A percentile compares a stretch with the other conserved stretches of the same genome.
Conservation (phyloP, 2,329 filamentous ascomycete genomes). For the Arthrobotrys entomopaga region DNA sequence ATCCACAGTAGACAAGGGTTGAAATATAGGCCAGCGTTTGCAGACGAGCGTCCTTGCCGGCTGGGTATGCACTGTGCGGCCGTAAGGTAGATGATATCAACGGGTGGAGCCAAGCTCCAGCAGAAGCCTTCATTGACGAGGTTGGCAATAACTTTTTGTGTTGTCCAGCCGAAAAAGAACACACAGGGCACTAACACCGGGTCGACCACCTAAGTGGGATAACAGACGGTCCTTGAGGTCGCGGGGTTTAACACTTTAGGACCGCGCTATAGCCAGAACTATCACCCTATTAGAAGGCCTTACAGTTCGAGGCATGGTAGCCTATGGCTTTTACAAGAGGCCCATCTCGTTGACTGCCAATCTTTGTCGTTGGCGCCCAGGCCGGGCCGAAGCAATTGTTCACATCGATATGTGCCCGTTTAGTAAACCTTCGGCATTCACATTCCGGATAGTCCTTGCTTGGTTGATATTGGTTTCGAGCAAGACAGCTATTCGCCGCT, state of each 20-base stretch:
- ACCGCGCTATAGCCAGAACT: not conserved
- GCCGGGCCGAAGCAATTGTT: not conserved
- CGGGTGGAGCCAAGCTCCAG: not conserved
- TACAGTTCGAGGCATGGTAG: not conserved
- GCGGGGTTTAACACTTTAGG: not conserved
- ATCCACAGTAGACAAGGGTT: conserved; percentile 1
- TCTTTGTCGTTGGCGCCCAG: not conserved
- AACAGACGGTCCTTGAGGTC: conserved; percentile 1
- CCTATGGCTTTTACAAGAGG: not conserved
- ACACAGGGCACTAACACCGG: conserved; percentile 12
- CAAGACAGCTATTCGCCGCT: conserved; percentile 2
- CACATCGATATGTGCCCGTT: not conserved
- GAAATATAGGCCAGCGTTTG: conserved; percentile 1
- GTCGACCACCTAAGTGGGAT: not conserved
- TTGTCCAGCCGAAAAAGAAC: conserved; percentile 50
- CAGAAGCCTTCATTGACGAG: not conserved
- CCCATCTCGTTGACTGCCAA: conserved; percentile 5
- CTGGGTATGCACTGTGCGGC: conserved; percentile 10
- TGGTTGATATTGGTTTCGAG: not conserved
- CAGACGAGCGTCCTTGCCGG: conserved; percentile 1
- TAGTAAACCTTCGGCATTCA: not conserved
- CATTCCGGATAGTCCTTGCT: not conserved
- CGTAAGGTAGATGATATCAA: not conserved
- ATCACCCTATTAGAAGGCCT: conserved; percentile 6
- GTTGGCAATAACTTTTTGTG: conserved; percentile 20